phyloP scores from a whole-genome alignment of 768 basidiomycete species.

The Agrocybe pediades region DNA sequence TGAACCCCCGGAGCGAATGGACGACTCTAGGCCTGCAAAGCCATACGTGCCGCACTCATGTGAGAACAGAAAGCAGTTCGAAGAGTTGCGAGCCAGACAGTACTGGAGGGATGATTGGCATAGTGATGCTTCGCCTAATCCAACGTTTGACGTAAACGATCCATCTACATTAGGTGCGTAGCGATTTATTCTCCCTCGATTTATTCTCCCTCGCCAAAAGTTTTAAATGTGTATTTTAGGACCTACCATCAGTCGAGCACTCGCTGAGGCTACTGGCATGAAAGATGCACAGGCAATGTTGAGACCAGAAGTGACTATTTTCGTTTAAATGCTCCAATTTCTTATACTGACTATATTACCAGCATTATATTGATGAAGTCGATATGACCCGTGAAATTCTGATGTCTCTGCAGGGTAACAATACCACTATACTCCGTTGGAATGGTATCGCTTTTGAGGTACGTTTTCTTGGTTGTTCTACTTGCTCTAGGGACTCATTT shows the following conservation, averaged over 20 bases:
- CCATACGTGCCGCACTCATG: slow-evolving; percentile 34
- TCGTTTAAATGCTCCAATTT: not conserved
- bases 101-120: slow-evolving; percentile 78
- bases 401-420: slow-evolving; percentile 73
- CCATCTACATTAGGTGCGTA: slow-evolving; percentile 70
- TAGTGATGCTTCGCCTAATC: slow-evolving; percentile 40
- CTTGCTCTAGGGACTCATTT: no score
- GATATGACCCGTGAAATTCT: slow-evolving; percentile 79
- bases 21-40: not conserved
- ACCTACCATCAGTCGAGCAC: slow-evolving; percentile 42
- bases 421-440: slow-evolving; percentile 56
- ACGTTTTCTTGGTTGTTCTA: no score
- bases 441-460: slow-evolving; percentile 34
- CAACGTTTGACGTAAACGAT: slow-evolving; percentile 64
- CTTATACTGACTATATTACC: not conserved
- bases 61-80: slow-evolving; percentile 56
- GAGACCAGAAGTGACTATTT: slow-evolving; percentile 40
- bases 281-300: slow-evolving; percentile 40
- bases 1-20: slow-evolving; percentile 6
- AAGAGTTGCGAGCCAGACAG: slow-evolving; percentile 61
- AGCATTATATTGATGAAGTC: slow-evolving; percentile 75
- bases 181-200: slow-evolving; percentile 16
- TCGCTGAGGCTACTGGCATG: slow-evolving; percentile 33
- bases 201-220: not conserved
- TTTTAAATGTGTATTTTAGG: slow-evolving; percentile 29